Evolutionary conservation across 306 rosid species (phyloP), one percentile per base, ranked within the genome.

Genomic region (Acacia melanoxylon): DNA sequence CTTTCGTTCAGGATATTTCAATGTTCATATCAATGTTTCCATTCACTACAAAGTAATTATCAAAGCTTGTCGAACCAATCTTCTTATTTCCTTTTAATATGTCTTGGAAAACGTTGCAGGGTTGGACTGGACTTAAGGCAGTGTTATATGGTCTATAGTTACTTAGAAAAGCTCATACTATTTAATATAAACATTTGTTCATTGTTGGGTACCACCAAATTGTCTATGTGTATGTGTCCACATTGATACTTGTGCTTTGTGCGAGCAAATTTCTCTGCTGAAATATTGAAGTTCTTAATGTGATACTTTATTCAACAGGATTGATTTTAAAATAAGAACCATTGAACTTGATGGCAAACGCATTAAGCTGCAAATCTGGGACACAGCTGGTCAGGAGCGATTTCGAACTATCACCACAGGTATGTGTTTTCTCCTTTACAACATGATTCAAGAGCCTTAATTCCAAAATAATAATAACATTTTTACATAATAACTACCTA

Each of bases 291-390:
- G 48, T 66, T 82, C 76, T 88, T 35, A 51, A n/a, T 44, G 17
- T 63, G 31, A 25, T 79, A 12, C 62, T 86, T 19, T 49, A 58
- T 86, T 12, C 41, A 45, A 78, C 90, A 93, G 97, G 45, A 93
- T 93, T 76, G 97, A 93, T 85, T 93, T 93, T 86, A 93, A 93
- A 92, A 93, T 91, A 91, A 88, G 95, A 87, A 91, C 95, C 86
- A 91, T 93, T 81, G 97, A 93, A 78, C 92, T 91, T 46, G 97
- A 93, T 72, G 91, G 91, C 67, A 93, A 89, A 83, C 89, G 95
- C 46, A 86, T 93, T 74, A 93, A 93, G 86, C 79, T 93, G 83
- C 97, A 93, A 85, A 93, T 93, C 76, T 93, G 95, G 97, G 97
- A 93, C 74, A 93, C 97, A 24, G 97, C 97, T 83, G 97, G 95